Evolutionary conservation across 2,329 filamentous ascomycete species (phyloP).

Genomic region (Eutypa lata): DNA sequence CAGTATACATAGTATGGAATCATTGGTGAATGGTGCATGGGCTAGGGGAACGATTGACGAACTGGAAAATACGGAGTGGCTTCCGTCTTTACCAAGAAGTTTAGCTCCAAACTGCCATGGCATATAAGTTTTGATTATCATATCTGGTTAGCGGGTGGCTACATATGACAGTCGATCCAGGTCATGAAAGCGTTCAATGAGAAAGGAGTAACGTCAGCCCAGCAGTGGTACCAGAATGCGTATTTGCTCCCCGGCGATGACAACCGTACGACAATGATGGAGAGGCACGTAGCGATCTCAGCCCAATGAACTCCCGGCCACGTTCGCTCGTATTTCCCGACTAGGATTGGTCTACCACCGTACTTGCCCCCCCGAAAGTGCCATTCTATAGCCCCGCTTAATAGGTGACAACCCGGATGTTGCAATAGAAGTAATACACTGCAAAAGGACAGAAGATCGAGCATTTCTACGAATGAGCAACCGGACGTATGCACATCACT

Average conservation of each 20-base stretch:
- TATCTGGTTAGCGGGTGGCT: too few relatives aligned
- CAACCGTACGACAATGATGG: not conserved
- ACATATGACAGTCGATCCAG: too few relatives aligned
- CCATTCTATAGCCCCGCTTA: not conserved
- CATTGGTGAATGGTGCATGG: too few relatives aligned
- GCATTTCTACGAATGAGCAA: not conserved
- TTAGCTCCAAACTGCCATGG: too few relatives aligned
- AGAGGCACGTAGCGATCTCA: not conserved
- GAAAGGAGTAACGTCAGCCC: too few relatives aligned
- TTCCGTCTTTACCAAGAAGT: not conserved
- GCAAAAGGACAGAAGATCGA: not conserved
- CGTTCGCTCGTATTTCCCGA: not conserved
- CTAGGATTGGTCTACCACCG: not conserved
- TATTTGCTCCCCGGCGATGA: too few relatives aligned
- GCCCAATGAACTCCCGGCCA: not conserved
- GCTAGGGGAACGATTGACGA: too few relatives aligned
- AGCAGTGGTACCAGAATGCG: too few relatives aligned
- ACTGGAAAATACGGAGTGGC: not conserved
- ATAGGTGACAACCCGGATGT: not conserved
- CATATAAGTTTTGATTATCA: too few relatives aligned
- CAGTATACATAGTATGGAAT: too few relatives aligned
- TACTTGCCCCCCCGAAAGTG: not conserved
- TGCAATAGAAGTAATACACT: not conserved
- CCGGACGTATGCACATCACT: not conserved
- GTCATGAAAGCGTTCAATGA: too few relatives aligned